phyloP scores from a whole-genome alignment of 371 early-diverging fungal genomes.

The Zychaea mexicana region DNA sequence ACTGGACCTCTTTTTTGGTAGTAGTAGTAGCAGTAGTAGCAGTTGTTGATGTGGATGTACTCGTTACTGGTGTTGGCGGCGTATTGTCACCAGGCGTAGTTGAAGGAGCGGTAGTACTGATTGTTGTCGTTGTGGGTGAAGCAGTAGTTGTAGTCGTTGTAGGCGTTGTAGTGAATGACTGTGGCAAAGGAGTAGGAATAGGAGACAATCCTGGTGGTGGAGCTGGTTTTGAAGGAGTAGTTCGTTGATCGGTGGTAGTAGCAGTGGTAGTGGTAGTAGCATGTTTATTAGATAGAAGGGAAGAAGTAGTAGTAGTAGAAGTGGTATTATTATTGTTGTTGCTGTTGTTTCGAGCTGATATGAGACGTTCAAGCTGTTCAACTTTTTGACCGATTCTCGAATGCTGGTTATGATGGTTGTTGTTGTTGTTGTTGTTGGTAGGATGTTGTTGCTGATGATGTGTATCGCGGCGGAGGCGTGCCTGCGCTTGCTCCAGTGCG shows the following conservation, averaged over 20 bases:
- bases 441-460: neutral
- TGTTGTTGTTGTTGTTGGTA: neutral
- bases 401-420: too few species aligned
- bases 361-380: neutral
- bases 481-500: slow-evolving; percentile 45
- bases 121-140: neutral
- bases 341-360: neutral
- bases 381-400: neutral
- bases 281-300: neutral
- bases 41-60: slow-evolving; percentile 12
- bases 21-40: neutral
- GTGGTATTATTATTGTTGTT: neutral
- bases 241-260: neutral
- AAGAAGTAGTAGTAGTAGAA: neutral
- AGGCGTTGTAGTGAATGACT: slow-evolving; percentile 3
- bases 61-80: neutral
- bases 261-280: neutral
- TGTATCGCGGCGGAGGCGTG: slow-evolving; percentile 23
- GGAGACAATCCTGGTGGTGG: slow-evolving; percentile 10
- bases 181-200: neutral
- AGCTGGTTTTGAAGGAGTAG: neutral
- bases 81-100: neutral
- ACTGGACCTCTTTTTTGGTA: neutral
- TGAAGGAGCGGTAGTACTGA: too few species aligned
- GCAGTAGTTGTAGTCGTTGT: neutral